Evolutionary conservation across 2,329 filamentous ascomycete species (phyloP), one percentile per base, ranked within the genome.

Genomic region (Cladobotryum protrusum): DNA sequence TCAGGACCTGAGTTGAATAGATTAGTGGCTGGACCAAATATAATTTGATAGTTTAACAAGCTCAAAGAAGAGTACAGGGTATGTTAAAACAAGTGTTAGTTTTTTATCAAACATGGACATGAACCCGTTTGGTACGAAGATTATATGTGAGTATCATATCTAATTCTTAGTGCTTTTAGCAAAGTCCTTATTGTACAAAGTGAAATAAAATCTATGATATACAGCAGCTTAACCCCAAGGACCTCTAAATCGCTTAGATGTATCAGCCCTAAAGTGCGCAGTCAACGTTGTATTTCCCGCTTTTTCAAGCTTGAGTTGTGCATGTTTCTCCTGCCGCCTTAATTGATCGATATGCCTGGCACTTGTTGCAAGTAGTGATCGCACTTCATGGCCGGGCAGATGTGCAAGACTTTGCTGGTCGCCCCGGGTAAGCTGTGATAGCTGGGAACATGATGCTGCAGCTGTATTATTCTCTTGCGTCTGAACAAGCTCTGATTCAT

Each of bases 371-470:
- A 59, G 49, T 5, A 59, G 42, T 5, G 57, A 52, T n/a, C 49
- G 56, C 17, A 58, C 37, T 47, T 59, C 50, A 14, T 58, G 46
- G 15, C 55, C 45, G 5, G 43, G 35, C 9, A 59, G 52, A 47
- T 57, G 56, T n/a, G 49, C 44, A 24, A 57, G 50, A 29, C 49
- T 56, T 20, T 52, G 49, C 47, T 53, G 57, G n/a, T 59, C 57
- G 8, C 52, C 44, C 2, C 15, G 48, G 7, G 39, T 43, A 24
- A 58, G 44, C 7, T 45, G 51, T 33, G 54, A 57, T 12, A 59
- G 42, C 20, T 56, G 52, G 1, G 53, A 52, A 5, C 14, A 11
- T n/a, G 33, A 20, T 24, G 33, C 9, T 6, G 41, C 24, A 11
- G 29, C 8, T 24, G 33, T 33, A 41, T 29, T 2, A 20, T 48